These are phyloP conservation scores for Wickerhamomyces bovis DNA, from an alignment of 805 yeast species.

Conservation along the genomic window DNA sequence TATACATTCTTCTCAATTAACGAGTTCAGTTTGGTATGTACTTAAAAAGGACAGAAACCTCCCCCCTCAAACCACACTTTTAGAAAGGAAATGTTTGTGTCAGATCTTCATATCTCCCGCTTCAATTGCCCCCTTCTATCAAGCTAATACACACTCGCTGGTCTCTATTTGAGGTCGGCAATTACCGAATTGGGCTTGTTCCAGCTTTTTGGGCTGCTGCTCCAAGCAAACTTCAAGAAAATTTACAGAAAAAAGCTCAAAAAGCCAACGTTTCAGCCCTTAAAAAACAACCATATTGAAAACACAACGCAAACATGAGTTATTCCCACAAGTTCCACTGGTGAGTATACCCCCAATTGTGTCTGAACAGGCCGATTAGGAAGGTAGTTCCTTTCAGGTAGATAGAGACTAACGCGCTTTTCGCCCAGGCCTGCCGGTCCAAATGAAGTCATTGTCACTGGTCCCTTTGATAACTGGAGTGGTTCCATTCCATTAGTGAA, in stretches of 20 bases:
- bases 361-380: no score
- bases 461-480: constrained; percentile 66
- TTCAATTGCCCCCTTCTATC: no score
- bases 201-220: background rate
- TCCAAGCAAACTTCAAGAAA: background rate
- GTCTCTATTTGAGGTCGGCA: no score
- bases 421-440: constrained; percentile 44
- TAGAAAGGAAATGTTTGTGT: no score
- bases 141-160: no score
- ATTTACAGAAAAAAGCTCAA: background rate
- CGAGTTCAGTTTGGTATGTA: no score
- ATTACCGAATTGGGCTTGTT: background rate
- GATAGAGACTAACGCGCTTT: constrained; percentile 44
- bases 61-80: no score
- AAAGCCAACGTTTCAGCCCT: background rate
- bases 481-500: constrained; percentile 55
- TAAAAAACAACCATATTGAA: background rate
- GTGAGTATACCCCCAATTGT: background rate
- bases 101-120: no score
- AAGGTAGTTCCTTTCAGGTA: no score
- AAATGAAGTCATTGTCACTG: constrained; percentile 56
- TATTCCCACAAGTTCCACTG: background rate
- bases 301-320: background rate
- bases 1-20: no score
- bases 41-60: no score